These are phyloP conservation scores for Citrus trifoliata DNA, from an alignment of 345 rosid genomes.

Conservation along the genomic window DNA sequence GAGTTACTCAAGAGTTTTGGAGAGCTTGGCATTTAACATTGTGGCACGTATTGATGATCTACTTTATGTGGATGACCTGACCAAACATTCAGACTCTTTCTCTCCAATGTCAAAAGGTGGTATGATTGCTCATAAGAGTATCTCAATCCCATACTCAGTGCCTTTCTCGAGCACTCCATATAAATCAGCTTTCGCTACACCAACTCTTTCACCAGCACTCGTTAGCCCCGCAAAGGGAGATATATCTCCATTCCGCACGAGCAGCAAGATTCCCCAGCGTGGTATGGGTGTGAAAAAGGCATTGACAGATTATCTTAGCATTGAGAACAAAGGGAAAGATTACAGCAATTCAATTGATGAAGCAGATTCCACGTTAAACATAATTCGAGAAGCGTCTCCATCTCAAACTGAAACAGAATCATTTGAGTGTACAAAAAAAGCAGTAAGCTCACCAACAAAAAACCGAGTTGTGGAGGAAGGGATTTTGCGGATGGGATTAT, in stretches of 20 bases:
- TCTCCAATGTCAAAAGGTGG: conserved; percentile 52
- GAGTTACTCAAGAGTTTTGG: conserved; percentile 91
- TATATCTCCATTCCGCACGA: conserved; percentile 43
- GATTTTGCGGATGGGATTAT: background rate
- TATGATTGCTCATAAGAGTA: conserved; percentile 42
- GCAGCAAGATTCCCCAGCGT: conserved; percentile 47
- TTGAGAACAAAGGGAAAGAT: conserved; percentile 52
- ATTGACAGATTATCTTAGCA: conserved; percentile 60
- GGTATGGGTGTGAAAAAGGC: conserved; percentile 66
- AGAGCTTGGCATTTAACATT: conserved; percentile 88
- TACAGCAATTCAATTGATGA: conserved; percentile 14
- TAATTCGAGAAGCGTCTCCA: conserved; percentile 17
- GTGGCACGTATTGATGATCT: conserved; percentile 90
- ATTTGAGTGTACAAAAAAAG: conserved; percentile 28
- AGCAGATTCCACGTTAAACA: conserved; percentile 14
- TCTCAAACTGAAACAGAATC: conserved; percentile 27
- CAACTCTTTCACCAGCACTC: conserved; percentile 66
- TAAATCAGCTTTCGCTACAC: conserved; percentile 60
- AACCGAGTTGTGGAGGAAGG: background rate
- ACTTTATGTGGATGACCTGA: conserved; percentile 79
- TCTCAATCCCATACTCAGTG: conserved; percentile 43
- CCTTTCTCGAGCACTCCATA: conserved; percentile 52
- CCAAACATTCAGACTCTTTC: conserved; percentile 67
- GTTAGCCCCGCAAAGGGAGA: conserved; percentile 54
- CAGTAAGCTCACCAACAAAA: conserved; percentile 14